Evolutionary conservation across 192 early-diverging fungal species (phyloP).

Genomic region (Gryganskiella cystojenkinii): DNA sequence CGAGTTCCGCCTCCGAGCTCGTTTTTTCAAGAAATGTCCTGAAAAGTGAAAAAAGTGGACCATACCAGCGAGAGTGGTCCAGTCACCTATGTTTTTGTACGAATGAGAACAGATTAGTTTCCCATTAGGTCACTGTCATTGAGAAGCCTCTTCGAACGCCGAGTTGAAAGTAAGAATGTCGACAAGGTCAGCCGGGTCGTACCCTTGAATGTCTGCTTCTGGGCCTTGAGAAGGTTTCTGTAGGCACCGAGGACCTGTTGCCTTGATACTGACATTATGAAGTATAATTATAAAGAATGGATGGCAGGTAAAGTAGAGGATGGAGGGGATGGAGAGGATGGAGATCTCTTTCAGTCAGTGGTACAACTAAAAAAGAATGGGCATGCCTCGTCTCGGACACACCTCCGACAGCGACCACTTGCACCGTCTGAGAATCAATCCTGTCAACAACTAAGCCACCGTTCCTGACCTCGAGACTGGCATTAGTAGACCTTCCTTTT

Average conservation of each 20-base stretch:
- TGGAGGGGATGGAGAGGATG: not conserved
- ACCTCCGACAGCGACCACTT: too few species aligned
- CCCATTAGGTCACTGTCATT: not conserved
- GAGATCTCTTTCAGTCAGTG: too few species aligned
- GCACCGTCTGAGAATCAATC: too few species aligned
- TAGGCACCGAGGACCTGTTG: constrained; percentile 51
- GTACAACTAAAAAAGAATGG: too few species aligned
- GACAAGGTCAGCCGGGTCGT: not conserved
- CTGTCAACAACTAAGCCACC: too few species aligned
- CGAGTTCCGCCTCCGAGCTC: not conserved
- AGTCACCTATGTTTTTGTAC: constrained; percentile 28
- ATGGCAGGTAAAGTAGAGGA: not conserved
- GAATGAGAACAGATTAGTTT: not conserved
- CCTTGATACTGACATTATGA: constrained; percentile 38
- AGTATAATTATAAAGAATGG: not conserved
- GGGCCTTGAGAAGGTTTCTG: constrained; percentile 50
- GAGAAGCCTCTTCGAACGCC: not conserved
- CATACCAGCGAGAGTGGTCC: constrained; percentile 44
- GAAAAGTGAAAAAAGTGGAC: not conserved
- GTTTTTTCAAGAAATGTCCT: not conserved
- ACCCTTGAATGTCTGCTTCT: constrained; percentile 53
- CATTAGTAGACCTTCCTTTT: too few species aligned
- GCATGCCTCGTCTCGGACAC: too few species aligned
- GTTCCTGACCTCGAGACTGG: too few species aligned
- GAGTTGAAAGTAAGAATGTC: not conserved